Base-by-base conservation (phyloP, 345 rosid species). In the Gossypium herbaceum region DNA sequence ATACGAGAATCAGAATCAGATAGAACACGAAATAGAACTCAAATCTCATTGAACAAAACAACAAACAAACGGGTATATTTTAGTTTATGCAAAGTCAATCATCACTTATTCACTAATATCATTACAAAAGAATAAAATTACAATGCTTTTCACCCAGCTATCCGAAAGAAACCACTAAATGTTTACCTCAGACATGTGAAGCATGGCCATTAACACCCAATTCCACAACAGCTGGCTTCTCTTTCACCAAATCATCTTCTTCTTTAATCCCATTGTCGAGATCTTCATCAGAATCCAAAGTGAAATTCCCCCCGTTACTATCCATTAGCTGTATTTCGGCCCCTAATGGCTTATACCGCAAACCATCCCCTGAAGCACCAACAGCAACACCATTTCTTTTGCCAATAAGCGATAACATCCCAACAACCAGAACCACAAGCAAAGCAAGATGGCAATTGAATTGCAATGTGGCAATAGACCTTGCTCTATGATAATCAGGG, bases 391-490 rank as follows among this genome's bases (percentile, higher is more conserved):
- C 90, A 45, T 83, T 80, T 74, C 79, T 82, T 72, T 80, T 87
- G 0, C 81, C 89, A 61, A 86, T 50, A 16, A 87, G 3, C 7
- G 94, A 85, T 81, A 85, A 89, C 48, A 84, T 73, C n/a, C 75
- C 81, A 27, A 82, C 79, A 16, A 81, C 80, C 73, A 84, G 25
- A 50, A 88, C 80, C 80, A 92, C 91, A 70, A 92, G 81, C 50
- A 94, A 69, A 47, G 98, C 97, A 69, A 94, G 94, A 84, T 91
- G 97, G 72, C 89, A 87, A 80, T 94, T 91, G 45, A 94, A 94
- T 84, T 90, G 97, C 78, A 94, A 91, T 11, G 98, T 92, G 0
- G 97, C 98, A 4, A 92, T 88, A 4, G 97, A 95, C 83, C 89
- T 86, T 0, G 88, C 97, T 71, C 97, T 76, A 60, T 94, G 98